Evolutionary conservation across 2,329 filamentous ascomycete species (phyloP), one percentile per base, ranked within the genome.

Genomic region (Microdochium bolleyi): DNA sequence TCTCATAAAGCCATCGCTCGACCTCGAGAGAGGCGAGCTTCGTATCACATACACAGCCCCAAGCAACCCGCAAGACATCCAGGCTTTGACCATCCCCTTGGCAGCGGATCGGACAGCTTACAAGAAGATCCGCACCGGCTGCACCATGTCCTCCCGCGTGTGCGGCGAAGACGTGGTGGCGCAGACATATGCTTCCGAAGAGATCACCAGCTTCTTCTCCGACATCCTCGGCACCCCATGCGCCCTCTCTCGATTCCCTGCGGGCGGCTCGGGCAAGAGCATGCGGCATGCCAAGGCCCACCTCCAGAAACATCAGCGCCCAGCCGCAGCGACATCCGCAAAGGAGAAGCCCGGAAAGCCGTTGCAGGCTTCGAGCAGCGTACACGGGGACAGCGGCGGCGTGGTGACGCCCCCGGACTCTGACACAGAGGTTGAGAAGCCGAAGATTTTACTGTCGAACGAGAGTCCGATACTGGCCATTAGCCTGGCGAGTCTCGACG

Each of bases 401-500:
- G 72, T 76, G 1, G 77, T 77, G 19, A 80, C 77, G 21, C 79
- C 78, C 9, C 76, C 78, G 2, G 80, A 84, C 50, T 85, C 82
- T 0, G 81, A 82, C 55, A 73, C 71, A 24, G 74, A 83, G 61
- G 61, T 56, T 25, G 53, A 67, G 52, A 67, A 77, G 51, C 66
- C 61, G 11, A 80, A 84, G 3, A 91, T 97, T 32, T 73, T 94
- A 0, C 74, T 99, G 2, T 88, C 92, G 24, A 99, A 99, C 65
- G 94, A 97, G 68, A 95, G 90, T 51, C 92, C 94, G 0, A 95
- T 99, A 48, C 78, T 99, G 1, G 81, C 89, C 49, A 85, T 97
- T 53, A 90, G 89, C 21, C 79, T 83, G 52, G 84, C 88, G 10
- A 96, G 91, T 59, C 79, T 97, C 49, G 84, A 89, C 49, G 79